Evolutionary conservation across 23 red algal species (phyloP).

Genomic region (Chondrus crispus): DNA sequence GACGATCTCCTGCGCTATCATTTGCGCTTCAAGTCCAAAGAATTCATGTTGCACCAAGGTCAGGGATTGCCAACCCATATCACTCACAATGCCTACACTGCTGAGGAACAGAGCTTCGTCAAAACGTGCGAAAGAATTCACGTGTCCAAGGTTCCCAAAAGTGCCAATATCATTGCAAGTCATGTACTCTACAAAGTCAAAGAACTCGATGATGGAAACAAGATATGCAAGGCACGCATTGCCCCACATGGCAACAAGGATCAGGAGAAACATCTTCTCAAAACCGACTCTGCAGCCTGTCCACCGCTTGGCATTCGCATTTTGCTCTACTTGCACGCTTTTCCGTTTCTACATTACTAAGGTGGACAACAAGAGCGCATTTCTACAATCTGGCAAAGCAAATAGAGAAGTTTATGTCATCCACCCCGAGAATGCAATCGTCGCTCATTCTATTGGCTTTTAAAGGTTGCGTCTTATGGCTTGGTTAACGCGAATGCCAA

Average conservation of each 20-base stretch:
- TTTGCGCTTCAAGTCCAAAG: neutral
- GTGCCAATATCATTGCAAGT: neutral
- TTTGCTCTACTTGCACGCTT: neutral
- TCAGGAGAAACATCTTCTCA: neutral
- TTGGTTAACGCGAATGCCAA: conserved; percentile 7
- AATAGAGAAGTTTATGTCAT: neutral
- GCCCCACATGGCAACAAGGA: conserved; percentile 28
- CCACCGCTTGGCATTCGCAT: neutral
- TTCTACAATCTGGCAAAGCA: neutral
- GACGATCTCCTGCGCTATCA: neutral
- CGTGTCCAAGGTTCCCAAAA: neutral
- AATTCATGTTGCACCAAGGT: neutral
- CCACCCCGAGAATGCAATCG: neutral
- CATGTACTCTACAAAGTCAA: conserved; percentile 25
- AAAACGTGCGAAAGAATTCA: neutral
- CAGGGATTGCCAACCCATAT: neutral
- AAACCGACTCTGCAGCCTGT: neutral
- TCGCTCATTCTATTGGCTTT: neutral
- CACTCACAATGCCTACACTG: neutral
- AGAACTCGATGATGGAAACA: neutral
- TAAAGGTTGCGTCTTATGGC: neutral
- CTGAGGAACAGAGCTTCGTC: neutral
- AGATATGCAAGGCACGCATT: neutral
- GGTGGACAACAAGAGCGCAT: neutral
- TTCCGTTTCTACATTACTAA: neutral